phyloP scores from a whole-genome alignment of 2,329 filamentous ascomycete genomes.

The Arachnomyces sp. region DNA sequence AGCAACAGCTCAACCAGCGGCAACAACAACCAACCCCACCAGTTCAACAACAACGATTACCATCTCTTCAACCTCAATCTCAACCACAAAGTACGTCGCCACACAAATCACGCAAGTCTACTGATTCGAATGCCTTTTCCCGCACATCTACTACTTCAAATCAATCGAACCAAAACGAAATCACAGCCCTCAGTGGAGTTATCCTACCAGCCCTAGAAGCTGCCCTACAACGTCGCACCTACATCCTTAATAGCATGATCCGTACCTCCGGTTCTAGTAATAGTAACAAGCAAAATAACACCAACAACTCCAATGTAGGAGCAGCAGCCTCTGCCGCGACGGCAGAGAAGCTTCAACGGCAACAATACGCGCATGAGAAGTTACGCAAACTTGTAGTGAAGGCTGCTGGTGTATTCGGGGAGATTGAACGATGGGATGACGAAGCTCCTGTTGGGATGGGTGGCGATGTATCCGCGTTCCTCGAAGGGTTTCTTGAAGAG shows the following conservation, averaged over 20 bases:
- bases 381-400: constrained; percentile 74
- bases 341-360: constrained; percentile 47
- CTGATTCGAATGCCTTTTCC: constrained; percentile 12
- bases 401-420: constrained; percentile 71
- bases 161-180: constrained; percentile 57
- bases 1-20: constrained; percentile 7
- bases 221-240: constrained; percentile 69
- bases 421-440: constrained; percentile 83
- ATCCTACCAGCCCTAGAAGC: constrained; percentile 89
- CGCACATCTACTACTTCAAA: constrained; percentile 39
- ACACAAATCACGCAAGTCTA: constrained; percentile 8
- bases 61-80: constrained; percentile 19
- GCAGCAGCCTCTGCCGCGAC: constrained; percentile 36
- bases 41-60: constrained; percentile 18
- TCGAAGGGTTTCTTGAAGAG: constrained; percentile 90
- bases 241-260: constrained; percentile 42
- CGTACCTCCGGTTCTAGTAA: constrained; percentile 14
- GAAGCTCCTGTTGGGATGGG: constrained; percentile 88
- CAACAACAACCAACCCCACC: constrained; percentile 11
- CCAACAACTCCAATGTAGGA: constrained; percentile 44
- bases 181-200: constrained; percentile 82
- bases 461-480: constrained; percentile 74
- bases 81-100: constrained; percentile 9
- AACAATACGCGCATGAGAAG: constrained; percentile 73
- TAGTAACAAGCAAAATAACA: constrained; percentile 15